Evolutionary conservation across 495 filamentous ascomycete genomes (phyloP), one percentile per base, ranked within the genome.

Genomic region (Paragyromitra xinjiangensis): DNA sequence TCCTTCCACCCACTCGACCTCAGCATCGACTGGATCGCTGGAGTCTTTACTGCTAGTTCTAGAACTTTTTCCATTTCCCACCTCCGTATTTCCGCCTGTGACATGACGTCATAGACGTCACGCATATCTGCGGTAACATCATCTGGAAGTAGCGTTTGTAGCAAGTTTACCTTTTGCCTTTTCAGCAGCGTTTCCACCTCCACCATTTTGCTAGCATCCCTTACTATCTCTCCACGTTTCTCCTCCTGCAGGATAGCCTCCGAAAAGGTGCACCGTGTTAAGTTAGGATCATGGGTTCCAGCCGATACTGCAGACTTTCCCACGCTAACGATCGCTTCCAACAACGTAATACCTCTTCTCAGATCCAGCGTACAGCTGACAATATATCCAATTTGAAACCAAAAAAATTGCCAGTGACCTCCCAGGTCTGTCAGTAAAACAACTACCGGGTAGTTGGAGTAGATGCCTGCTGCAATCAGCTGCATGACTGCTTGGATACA

Each of bases 301-400:
- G 34, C n/a, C 6, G 59, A 40, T n/a, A 29, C 16, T 37, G 34
- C 16, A 40, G 34, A 40, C 7, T 19, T 22, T 53, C 50, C 62
- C 62, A 34, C n/a, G 19, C 29, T 12, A 37, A 56, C 1, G 40
- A 69, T 42, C n/a, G 29, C n/a, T 68, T 56, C 50, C n/a, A 68
- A 26, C 11, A 68, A 22, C 19, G 48, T 24, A 16, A 69, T 22
- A 56, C 14, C 65, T 40, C 50, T 26, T 40, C 19, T 40, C 29
- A 69, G 37, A 69, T 55, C 65, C 11, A 69, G 34, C 9, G 34
- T 69, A 26, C 50, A 69, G 50, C 37, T 69, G 24, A 56, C 65
- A 51, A 68, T 12, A 39, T 24, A 22, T 29, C 65, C 65, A 24
- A 16, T 6, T 48, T 22, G 29, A 19, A 71, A 72, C 40, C 69